phyloP scores from a whole-genome alignment of 148 eudicot species.

The Dianthus caryophyllus region DNA sequence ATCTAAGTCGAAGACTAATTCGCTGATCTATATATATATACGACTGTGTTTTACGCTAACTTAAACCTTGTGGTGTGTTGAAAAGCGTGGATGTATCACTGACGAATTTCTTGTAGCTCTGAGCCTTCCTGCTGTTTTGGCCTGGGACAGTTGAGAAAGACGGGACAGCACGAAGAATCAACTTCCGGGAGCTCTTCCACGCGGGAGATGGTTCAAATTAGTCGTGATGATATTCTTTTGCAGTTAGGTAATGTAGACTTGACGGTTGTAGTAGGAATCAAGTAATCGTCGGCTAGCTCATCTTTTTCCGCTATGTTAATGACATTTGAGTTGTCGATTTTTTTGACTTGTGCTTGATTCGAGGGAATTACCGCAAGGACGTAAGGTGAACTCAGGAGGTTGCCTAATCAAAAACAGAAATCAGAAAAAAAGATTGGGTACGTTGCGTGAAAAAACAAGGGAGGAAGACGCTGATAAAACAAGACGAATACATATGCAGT shows the following conservation, averaged over 20 bases:
- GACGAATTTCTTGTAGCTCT: constrained; percentile 7
- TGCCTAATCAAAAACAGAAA: constrained; percentile 16
- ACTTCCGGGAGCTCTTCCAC: constrained; percentile 37
- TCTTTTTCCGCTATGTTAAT: constrained; percentile 12
- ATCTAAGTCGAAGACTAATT: neutral
- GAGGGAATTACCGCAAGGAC: constrained; percentile 13
- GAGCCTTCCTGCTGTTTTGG: constrained; percentile 10
- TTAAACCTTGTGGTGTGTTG: neutral
- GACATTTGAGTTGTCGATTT: constrained; percentile 9
- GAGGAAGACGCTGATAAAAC: neutral
- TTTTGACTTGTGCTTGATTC: constrained; percentile 26
- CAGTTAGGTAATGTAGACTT: constrained; percentile 41
- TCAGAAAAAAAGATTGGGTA: neutral
- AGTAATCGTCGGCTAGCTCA: constrained; percentile 16
- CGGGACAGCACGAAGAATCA: constrained; percentile 39
- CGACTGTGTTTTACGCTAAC: neutral
- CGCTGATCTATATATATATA: neutral
- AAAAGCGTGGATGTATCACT: neutral
- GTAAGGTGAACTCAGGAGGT: constrained; percentile 9
- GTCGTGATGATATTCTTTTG: constrained; percentile 38
- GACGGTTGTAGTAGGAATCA: constrained; percentile 24
- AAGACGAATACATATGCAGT: too few relatives aligned
- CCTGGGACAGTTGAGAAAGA: constrained; percentile 21
- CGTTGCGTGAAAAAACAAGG: neutral
- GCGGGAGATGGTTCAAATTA: constrained; percentile 29